phyloP scores from a whole-genome alignment of 1,284 basidiomycete genomes.

The Hymenochaete sp. region DNA sequence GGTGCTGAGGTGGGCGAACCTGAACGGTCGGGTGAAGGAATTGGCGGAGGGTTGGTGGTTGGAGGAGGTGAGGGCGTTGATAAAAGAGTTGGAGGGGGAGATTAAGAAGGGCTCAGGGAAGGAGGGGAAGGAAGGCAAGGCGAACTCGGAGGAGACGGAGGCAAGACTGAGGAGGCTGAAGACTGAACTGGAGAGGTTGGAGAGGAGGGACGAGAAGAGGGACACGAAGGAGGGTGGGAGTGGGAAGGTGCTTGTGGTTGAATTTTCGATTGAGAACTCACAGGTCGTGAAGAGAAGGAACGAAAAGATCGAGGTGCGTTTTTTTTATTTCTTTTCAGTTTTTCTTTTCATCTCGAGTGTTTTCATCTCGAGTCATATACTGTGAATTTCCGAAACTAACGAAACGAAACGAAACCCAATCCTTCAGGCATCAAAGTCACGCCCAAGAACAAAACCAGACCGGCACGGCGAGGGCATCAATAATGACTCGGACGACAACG shows the following conservation, averaged over 20 bases:
- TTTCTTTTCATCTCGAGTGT: too few species aligned
- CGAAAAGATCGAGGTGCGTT: slow-evolving; percentile 24
- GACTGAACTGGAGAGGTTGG: slow-evolving; percentile 48
- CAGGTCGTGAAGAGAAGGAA: slow-evolving; percentile 72
- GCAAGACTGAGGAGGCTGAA: slow-evolving; percentile 48
- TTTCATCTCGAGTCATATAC: not conserved
- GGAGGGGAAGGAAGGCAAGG: too few species aligned
- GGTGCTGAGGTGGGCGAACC: slow-evolving; percentile 91
- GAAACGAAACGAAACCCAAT: too few species aligned
- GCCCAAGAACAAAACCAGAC: slow-evolving; percentile 3
- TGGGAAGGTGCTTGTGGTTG: slow-evolving; percentile 77
- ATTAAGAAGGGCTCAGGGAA: slow-evolving; percentile 24
- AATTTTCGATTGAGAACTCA: slow-evolving; percentile 91
- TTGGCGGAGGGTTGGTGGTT: slow-evolving; percentile 80
- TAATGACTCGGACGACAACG: slow-evolving; percentile 13
- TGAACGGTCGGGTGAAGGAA: slow-evolving; percentile 57
- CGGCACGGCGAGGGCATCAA: slow-evolving; percentile 1
- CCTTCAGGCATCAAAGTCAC: slow-evolving; percentile 1
- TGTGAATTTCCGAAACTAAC: not conserved
- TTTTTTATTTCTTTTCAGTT: not conserved
- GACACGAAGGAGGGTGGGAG: too few species aligned
- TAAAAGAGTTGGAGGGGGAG: slow-evolving; percentile 49
- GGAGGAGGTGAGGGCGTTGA: slow-evolving; percentile 65
- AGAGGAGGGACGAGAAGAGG: slow-evolving; percentile 31
- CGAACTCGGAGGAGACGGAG: slow-evolving; percentile 40